Base-by-base conservation (phyloP, 495 filamentous ascomycete genomes). In the Aspergillus biplanus region DNA sequence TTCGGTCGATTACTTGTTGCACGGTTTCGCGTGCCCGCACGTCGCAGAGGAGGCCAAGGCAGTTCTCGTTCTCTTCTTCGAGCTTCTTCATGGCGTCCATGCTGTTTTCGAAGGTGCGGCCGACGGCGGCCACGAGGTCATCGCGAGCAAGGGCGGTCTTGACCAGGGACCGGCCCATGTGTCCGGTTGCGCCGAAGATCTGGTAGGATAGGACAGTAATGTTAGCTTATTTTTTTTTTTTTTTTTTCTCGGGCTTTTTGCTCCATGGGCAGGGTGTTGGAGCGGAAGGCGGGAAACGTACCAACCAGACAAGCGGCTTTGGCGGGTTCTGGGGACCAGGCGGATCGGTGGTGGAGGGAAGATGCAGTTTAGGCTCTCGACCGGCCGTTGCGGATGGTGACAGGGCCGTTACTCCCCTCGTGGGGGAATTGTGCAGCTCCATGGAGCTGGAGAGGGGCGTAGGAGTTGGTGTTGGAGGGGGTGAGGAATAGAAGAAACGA, bases 171-270 rank as follows among this genome's bases (percentile, higher is more conserved):
- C 93, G 90, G 65, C 95, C 95, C 81, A 98, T 96, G 69, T 99
- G 95, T 56, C 95, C 95, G 5, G 93, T 97, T 47, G 92, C 92
- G 48, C 95, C 95, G 75, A 97, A 99, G 65, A 99, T 83, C 89
- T 93, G 54, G 15, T 35, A 8, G 12, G 6, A 33, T 42, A 27
- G 2, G 21, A 27, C 21, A 27, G 21, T 27, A 27, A 27, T 2
- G 21, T 27, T 27, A 27, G 21, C 21, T 27, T 27, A 27, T 27
- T 27, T 27, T 27, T 27, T 27, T 27, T 27, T 2, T 27, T 27
- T 27, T 27, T 27, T 27, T 27, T 27, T 15, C 15, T 11, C 13
- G 27, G 33, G 35, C 47, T n/a, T 47, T 46, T 33, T 56, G 61
- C 27, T 34, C 8, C 44, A 42, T 58, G n/a, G n/a, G n/a, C n/a